Evolutionary conservation across 129 eudicot genomes (phyloP), one percentile per base, ranked within the genome.

Genomic region (Pittosporum tobira): DNA sequence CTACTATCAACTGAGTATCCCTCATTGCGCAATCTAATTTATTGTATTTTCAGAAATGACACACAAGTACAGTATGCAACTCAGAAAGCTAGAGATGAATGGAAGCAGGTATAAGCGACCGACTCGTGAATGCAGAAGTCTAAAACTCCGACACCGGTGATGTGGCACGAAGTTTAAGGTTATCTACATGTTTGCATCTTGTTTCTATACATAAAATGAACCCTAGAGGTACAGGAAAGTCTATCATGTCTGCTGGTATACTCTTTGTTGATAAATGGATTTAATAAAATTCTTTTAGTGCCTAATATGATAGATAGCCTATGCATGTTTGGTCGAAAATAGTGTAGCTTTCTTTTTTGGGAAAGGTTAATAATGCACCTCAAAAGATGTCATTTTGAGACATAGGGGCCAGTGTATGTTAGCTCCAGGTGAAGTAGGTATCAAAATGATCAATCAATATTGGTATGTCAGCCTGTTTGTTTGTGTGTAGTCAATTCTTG

Each of bases 71-170:
- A 51, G 45, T n/a, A 65, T 46, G 20, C 67, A 30, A 23, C 68
- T 38, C 58, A 53, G 2, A 77, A 49, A 66, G 60, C 66, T n/a
- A 70, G 56, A 22, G 31, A 45, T 9, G 73, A 78, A n/a, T 45
- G 31, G 46, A 73, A 62, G 69, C 61, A 25, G 27, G 42, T 5
- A n/a, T n/a, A 13, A 78, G 46, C 48, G 56, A 51, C 37, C 57
- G 44, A 36, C 18, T 47, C 31, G 26, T 58, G 37, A 59, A 59
- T 50, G 59, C 36, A 31, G 65, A 68, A 54, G 55, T 30, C 30
- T 44, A 51, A 26, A 68, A 70, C 44, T 52, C 51, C 4, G 71
- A 47, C 2, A 23, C 52, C 4, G 59, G 59, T 27, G 59, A 55
- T 31, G 45, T 18, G 6, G 18, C 15, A 29, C 43, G 8, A 45